These are phyloP conservation scores for Pseudopithomyces chartarum DNA, from an alignment of 2,329 filamentous ascomycete genomes.

Conservation along the genomic window DNA sequence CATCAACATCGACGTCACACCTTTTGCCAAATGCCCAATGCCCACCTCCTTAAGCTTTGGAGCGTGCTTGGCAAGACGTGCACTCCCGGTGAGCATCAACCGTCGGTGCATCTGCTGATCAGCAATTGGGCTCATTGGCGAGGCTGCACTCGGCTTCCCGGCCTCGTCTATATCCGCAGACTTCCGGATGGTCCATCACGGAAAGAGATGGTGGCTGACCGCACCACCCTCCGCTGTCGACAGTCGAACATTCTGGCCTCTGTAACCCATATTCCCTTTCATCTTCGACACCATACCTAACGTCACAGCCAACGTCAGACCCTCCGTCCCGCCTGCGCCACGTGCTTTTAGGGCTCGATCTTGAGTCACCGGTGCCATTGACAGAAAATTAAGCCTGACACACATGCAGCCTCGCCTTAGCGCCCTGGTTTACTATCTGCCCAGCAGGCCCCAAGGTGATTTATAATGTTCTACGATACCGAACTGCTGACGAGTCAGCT, in stretches of 20 bases:
- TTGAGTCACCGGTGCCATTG: constrained; percentile 2
- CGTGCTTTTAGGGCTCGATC: background rate
- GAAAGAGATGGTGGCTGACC: background rate
- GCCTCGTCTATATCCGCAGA: constrained; percentile 3
- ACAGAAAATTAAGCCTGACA: background rate
- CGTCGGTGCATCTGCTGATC: constrained; percentile 11
- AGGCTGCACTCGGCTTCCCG: background rate
- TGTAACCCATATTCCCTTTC: background rate
- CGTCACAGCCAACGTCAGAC: background rate
- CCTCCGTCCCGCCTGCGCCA: background rate
- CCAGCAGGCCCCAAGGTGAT: background rate
- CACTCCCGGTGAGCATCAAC: constrained; percentile 6
- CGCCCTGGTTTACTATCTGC: background rate
- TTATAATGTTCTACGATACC: background rate
- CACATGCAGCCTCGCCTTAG: background rate
- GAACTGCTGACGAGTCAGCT: background rate
- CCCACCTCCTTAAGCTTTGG: constrained; percentile 11
- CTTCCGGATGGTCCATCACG: background rate
- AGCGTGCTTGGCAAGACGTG: constrained; percentile 13
- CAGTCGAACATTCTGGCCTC: background rate
- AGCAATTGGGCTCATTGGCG: constrained; percentile 1
- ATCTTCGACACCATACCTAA: background rate
- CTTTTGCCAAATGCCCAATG: constrained; percentile 1
- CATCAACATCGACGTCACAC: constrained; percentile 19
- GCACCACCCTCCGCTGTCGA: background rate